Evolutionary conservation across 2,329 filamentous ascomycete species (phyloP), one percentile per base, ranked within the genome.

Genomic region (Aureobasidium sp.): DNA sequence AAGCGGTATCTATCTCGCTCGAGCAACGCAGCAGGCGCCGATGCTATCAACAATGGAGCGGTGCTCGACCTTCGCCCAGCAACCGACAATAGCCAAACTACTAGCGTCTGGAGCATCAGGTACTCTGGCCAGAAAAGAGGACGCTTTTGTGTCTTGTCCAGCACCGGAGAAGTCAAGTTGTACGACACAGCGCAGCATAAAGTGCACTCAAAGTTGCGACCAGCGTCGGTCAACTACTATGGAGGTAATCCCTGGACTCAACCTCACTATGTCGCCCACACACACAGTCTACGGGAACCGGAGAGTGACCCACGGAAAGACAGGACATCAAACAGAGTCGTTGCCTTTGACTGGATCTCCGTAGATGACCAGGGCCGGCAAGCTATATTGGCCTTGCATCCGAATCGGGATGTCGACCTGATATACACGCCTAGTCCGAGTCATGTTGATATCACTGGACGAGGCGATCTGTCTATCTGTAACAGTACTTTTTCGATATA

Each of bases 291-390:
- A 6, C 69, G 72, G 52, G 72, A 74, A 62, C 79, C 82, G 0
- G 79, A 73, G 66, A 76, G 81, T 62, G 76, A 80, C 55, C 73
- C 75, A 14, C 70, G 74, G 17, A 72, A 75, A n/a, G 77, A 80
- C 41, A 77, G 78, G 17, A 72, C 77, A 31, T 76, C 80, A 20
- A 36, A 41, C 27, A 60, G 36, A 42, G 73, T 84, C 20, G 80
- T 86, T 17, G 82, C 83, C 0, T 87, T 86, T 66, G 84, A 87
- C 66, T 87, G 85, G 70, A 76, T 85, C 62, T 78, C 79, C 51
- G 70, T 78, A 47, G 76, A 74, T 39, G 73, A 73, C 15, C 74
- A 75, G 5, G 66, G 74, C n/a, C 79, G 80, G 44, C 79, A 83
- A 45, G 79, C 77, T 64, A 76, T 82, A 29, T 72, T 87, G 56